Base-by-base conservation (phyloP, 495 filamentous ascomycete species). In the Penicillium alfredii region DNA sequence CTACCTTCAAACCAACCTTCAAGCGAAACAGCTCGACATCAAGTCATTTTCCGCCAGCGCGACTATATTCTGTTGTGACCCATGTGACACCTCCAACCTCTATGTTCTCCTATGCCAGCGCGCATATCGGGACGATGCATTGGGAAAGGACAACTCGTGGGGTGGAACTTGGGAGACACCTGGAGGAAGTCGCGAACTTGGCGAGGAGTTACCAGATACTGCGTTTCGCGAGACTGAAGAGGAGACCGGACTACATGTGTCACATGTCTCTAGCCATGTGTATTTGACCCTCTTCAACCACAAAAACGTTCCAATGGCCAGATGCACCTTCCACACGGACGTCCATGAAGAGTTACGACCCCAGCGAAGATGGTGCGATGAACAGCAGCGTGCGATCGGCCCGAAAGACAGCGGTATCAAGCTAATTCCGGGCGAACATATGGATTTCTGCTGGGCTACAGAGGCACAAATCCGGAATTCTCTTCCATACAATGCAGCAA, bases 381-480 rank as follows among this genome's bases (percentile, higher is more conserved):
- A n/a, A n/a, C n/a, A n/a, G n/a, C n/a, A n/a, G n/a, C n/a, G n/a
- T n/a, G n/a, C n/a, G n/a, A n/a, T n/a, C n/a, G n/a, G n/a, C n/a
- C n/a, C n/a, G n/a, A n/a, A n/a, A n/a, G n/a, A n/a, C n/a, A n/a
- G n/a, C n/a, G n/a, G n/a, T n/a, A 23, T 23, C 21, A 9, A 23
- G 6, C 20, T 33, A 23, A 33, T 11, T 16, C 6, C 20, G 14
- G 31, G 23, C 23, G 18, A 33, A 14, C 31, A 33, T 33, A 8
- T 33, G 20, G 31, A 33, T 33, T 33, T 20, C 31, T 33, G 19
- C 11, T 33, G 31, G 31, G 31, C 17, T 14, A 33, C 31, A 3
- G 19, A 33, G 10, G 19, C 31, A 20, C 31, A 33, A 33, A 14
- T 23, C 13, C 16, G 19, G 13, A 12, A 12, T 33, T 33, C 31